A percentile compares a stretch with the other conserved stretches of the same genome.
Conservation (phyloP, 129 eudicot species). For the Silybum marianum region DNA sequence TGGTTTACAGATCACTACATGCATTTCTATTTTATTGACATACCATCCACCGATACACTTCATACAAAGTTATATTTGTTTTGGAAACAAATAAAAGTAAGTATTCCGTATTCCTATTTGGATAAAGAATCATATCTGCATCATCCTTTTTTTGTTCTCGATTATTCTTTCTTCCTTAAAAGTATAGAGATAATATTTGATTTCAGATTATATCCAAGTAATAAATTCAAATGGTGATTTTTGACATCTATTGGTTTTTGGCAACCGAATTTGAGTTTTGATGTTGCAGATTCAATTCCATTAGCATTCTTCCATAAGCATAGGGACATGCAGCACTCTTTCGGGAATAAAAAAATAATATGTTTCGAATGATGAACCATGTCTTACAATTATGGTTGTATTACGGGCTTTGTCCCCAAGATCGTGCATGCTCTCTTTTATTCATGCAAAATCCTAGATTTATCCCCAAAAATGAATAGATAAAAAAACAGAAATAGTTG, state of each 20-base stretch:
- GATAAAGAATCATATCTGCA: background rate
- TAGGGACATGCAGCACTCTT: background rate
- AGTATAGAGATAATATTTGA: background rate
- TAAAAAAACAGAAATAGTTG: background rate
- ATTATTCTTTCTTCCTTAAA: background rate
- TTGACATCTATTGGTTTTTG: background rate
- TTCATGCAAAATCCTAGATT: background rate
- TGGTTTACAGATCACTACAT: background rate
- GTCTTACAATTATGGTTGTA: background rate
- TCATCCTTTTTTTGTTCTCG: background rate
- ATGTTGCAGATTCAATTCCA: background rate
- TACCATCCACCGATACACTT: background rate
- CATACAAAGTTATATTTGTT: background rate
- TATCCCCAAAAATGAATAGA: background rate
- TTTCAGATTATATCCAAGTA: background rate
- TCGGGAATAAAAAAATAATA: background rate
- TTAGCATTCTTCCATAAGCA: background rate
- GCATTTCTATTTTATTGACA: background rate
- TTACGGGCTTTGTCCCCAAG: background rate
- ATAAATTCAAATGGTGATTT: background rate
- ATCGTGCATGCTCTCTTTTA: background rate
- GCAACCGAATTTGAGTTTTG: conserved; percentile 3
- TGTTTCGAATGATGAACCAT: background rate
- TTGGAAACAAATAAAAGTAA: background rate
- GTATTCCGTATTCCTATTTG: background rate